Evolutionary conservation across 495 filamentous ascomycete species (phyloP), one percentile per base, ranked within the genome.

Genomic region (Thermothielavioides terrestris): DNA sequence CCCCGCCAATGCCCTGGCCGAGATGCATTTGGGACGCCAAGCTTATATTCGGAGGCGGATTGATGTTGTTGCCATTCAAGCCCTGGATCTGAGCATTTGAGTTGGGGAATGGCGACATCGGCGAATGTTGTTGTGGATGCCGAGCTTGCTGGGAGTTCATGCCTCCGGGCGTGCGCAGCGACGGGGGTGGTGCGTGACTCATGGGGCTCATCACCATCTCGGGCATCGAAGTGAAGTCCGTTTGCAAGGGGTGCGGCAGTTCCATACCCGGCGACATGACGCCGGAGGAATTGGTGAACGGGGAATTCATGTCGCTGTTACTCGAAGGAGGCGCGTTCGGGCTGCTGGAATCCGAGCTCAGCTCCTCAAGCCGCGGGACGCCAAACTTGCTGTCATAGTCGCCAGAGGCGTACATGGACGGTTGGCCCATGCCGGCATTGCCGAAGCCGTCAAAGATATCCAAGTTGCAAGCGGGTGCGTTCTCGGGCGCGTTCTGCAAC

Each of bases 391-490:
- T 64, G 26, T 68, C 64, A 43, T 60, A 59, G 23, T 66, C 49
- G 47, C 64, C 53, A 49, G 64, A 32, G 52, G 55, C 40, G 60
- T 65, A 62, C 42, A 58, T 56, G 0, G 68, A 54, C 40, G 64
- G 66, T 45, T 65, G 74, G 42, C 57, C 71, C 63, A 77, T 77
- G 28, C 73, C 71, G 11, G 66, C 64, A 32, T 63, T 75, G 37
- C 77, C 77, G 39, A 78, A 80, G 7, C 77, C 77, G 55, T 78
- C 76, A 41, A 80, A 80, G 20, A 78, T 73, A 39, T 80, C 77
- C n/a, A 78, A 68, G 31, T 71, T 71, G 48, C 55, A 60, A 22
- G 63, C 42, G 5, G 43, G 20, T 2, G 52, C 22, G 22, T 63
- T 72, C 23, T 78, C 74, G 1, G 77, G 77, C 0, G 71, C 74